Percentiles rank a stretch among this genome's conserved stretches.
phyloP scores from a whole-genome alignment of 1,139 yeast species.

The Yamadazyma mexicana region DNA sequence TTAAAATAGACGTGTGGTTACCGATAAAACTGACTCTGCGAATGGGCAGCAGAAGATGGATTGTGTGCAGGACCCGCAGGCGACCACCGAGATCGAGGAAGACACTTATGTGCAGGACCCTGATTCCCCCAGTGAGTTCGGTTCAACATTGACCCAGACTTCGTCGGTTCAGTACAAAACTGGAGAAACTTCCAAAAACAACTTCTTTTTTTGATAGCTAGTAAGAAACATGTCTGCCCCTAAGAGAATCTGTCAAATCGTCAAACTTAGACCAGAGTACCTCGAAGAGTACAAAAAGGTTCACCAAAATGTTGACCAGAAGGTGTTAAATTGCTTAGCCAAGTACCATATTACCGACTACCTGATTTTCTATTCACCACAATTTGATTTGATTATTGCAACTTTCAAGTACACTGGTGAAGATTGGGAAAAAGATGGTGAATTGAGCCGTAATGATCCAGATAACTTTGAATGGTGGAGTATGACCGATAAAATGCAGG shows the following conservation, averaged over 20 bases:
- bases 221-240: constrained; percentile 21
- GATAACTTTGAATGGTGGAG: constrained; percentile 39
- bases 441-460: constrained; percentile 27
- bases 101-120: too few relatives aligned
- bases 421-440: constrained; percentile 31
- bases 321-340: constrained; percentile 26
- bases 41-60: too few relatives aligned
- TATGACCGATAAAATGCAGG: constrained; percentile 36
- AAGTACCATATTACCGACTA: constrained; percentile 38
- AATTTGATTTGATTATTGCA: constrained; percentile 27
- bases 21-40: too few relatives aligned
- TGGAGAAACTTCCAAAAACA: too few relatives aligned
- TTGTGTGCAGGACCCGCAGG: too few relatives aligned
- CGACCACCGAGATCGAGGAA: too few relatives aligned
- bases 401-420: constrained; percentile 34
- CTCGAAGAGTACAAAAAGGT: constrained; percentile 31
- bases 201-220: constrained; percentile 5
- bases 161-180: too few relatives aligned
- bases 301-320: constrained; percentile 25
- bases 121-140: too few relatives aligned
- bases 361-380: constrained; percentile 32
- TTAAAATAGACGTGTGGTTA: neutral
- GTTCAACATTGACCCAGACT: too few relatives aligned
- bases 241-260: constrained; percentile 33
- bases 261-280: constrained; percentile 33